These are phyloP conservation scores for Cucurbita maxima DNA, from an alignment of 306 rosid species.

Conservation along the genomic window DNA sequence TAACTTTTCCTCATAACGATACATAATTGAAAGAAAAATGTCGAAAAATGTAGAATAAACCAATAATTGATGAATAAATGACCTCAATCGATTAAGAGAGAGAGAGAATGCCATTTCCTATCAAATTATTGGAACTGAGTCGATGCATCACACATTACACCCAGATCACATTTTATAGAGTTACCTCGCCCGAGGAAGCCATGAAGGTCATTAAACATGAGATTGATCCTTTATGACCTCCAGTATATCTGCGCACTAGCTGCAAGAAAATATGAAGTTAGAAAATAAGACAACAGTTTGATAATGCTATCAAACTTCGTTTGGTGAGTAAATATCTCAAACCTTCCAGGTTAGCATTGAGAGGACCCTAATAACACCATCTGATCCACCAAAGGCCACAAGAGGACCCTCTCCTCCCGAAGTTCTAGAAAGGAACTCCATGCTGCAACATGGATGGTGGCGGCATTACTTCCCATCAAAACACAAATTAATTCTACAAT, in stretches of 20 bases:
- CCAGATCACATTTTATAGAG: slow-evolving; percentile 13
- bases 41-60: background rate
- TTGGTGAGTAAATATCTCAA: slow-evolving; percentile 19
- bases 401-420: slow-evolving; percentile 80
- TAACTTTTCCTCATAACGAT: background rate
- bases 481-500: background rate
- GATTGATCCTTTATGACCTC: slow-evolving; percentile 95
- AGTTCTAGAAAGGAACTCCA: slow-evolving; percentile 93
- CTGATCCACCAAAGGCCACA: slow-evolving; percentile 97
- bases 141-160: background rate
- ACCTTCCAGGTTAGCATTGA: slow-evolving; percentile 99
- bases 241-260: slow-evolving; percentile 86
- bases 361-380: slow-evolving; percentile 94
- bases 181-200: slow-evolving; percentile 97
- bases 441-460: slow-evolving; percentile 41
- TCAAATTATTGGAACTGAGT: background rate
- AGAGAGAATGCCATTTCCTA: background rate
- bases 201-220: slow-evolving; percentile 90
- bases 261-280: slow-evolving; percentile 33
- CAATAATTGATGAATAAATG: background rate
- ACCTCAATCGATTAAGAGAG: background rate
- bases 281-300: slow-evolving; percentile 7
- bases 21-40: background rate
- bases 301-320: slow-evolving; percentile 2
- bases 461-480: background rate